phyloP scores from a whole-genome alignment of 805 yeast species.

The Brettanomyces custersianus region DNA sequence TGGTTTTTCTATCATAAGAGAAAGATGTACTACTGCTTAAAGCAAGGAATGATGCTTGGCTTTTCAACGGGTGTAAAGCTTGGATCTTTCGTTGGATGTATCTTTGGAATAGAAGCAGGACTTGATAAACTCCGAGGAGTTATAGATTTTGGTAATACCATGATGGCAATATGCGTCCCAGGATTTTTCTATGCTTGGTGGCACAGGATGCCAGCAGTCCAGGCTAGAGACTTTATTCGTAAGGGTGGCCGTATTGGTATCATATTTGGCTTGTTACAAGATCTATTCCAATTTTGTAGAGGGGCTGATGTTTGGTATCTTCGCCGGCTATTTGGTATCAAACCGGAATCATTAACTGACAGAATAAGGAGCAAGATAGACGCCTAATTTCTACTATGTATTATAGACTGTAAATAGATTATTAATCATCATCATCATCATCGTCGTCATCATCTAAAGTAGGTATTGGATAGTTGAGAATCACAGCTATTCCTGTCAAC shows the following conservation, averaged over 20 bases:
- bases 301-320: conserved; percentile 66
- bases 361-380: conserved; percentile 12
- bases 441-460: conserved; percentile 60
- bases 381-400: conserved; percentile 1
- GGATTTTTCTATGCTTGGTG: conserved; percentile 45
- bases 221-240: conserved; percentile 31
- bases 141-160: conserved; percentile 52
- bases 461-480: conserved; percentile 73
- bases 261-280: conserved; percentile 58
- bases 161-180: conserved; percentile 42
- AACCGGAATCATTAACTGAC: conserved; percentile 18
- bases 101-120: conserved; percentile 54
- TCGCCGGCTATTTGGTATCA: conserved; percentile 21
- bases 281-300: conserved; percentile 43
- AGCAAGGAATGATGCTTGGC: conserved; percentile 44
- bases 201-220: conserved; percentile 34
- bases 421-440: background rate
- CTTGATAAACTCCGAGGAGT: conserved; percentile 46
- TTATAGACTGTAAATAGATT: background rate
- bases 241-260: conserved; percentile 55
- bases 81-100: conserved; percentile 34
- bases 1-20: conserved; percentile 86
- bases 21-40: conserved; percentile 65
- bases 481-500: conserved; percentile 85
- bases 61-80: conserved; percentile 32